Evolutionary conservation across 1,139 yeast species (phyloP), one percentile per base, ranked within the genome.

Genomic region (Tardiomyces digboiensis): DNA sequence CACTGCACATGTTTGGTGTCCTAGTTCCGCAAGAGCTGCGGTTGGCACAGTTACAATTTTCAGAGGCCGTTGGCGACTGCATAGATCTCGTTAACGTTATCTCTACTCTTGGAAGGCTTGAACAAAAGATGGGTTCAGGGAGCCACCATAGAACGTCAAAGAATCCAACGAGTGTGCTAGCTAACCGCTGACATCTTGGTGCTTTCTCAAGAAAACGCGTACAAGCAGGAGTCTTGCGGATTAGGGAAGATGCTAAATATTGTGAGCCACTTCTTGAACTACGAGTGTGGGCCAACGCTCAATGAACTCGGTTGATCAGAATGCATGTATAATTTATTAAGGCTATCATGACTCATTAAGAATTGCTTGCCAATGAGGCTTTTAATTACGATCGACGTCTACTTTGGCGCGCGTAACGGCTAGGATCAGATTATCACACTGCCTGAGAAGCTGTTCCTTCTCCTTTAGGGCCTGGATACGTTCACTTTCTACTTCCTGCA

Each of bases 351-450:
- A 23, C 29, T 8, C 12, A 23, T 23, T 13, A 23, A 8, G 8
- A 23, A 23, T 23, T 23, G 12, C 8, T 23, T 23, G 13, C 29
- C 13, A n/a, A n/a, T n/a, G n/a, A n/a, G n/a, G n/a, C n/a, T 8
- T 33, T 19, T 13, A n/a, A 20, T 13, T 13, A 2, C 37, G 37
- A 21, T 62, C 66, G 38, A 64, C 57, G 33, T 58, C 65, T 21
- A 60, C 62, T 46, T 65, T 65, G 41, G 84, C 84, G 23, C 65
- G 60, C 6, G 89, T 76, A 21, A 82, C 75, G 36, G 75, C 73
- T 41, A 78, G 58, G 29, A 88, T 87, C 53, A 91, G 64, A 2
- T 72, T 73, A 59, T 87, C 89, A 44, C 91, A 82, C 66, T 78
- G 74, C 19, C 69, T 68, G 49, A 82, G 62, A 42, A 89, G 63